A percentile compares a stretch with the other conserved stretches of the same genome.
phyloP scores from a whole-genome alignment of 768 basidiomycete genomes.

The Phanerodontia chrysosporium region DNA sequence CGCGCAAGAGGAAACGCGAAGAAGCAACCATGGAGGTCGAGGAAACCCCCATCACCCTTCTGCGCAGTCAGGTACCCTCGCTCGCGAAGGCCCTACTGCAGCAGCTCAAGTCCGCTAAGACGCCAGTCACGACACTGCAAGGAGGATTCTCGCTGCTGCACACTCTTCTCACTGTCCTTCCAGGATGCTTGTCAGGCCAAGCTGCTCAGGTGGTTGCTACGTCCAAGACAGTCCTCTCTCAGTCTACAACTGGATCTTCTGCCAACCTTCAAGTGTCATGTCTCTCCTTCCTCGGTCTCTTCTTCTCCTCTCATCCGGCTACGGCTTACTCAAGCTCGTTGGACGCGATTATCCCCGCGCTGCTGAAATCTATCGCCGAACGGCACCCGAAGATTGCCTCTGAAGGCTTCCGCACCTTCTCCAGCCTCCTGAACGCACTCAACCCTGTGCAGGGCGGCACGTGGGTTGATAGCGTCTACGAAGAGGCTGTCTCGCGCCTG shows the following conservation, averaged over 20 bases:
- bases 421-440: slow-evolving; percentile 71
- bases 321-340: slow-evolving; percentile 57
- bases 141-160: slow-evolving; percentile 81
- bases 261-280: slow-evolving; percentile 80
- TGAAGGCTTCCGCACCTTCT: slow-evolving; percentile 85
- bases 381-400: slow-evolving; percentile 86
- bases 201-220: slow-evolving; percentile 59
- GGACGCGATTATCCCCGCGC: slow-evolving; percentile 63
- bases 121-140: slow-evolving; percentile 71
- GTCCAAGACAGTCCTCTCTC: slow-evolving; percentile 59
- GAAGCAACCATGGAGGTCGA: slow-evolving; percentile 64
- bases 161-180: slow-evolving; percentile 72
- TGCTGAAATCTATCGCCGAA: slow-evolving; percentile 73
- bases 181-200: slow-evolving; percentile 76
- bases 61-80: slow-evolving; percentile 71
- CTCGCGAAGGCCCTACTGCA: slow-evolving; percentile 79
- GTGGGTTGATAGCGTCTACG: slow-evolving; percentile 73
- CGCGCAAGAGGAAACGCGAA: slow-evolving; percentile 74
- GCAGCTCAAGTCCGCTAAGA: slow-evolving; percentile 82
- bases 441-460: slow-evolving; percentile 62
- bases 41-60: slow-evolving; percentile 67
- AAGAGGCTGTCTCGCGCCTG: slow-evolving; percentile 66
- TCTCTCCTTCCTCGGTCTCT: slow-evolving; percentile 79
- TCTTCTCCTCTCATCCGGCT: slow-evolving; percentile 72
- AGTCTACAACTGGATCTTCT: slow-evolving; percentile 68